Evolutionary conservation across 352 stramenopile species (phyloP).

Genomic region (Pythium biforme): DNA sequence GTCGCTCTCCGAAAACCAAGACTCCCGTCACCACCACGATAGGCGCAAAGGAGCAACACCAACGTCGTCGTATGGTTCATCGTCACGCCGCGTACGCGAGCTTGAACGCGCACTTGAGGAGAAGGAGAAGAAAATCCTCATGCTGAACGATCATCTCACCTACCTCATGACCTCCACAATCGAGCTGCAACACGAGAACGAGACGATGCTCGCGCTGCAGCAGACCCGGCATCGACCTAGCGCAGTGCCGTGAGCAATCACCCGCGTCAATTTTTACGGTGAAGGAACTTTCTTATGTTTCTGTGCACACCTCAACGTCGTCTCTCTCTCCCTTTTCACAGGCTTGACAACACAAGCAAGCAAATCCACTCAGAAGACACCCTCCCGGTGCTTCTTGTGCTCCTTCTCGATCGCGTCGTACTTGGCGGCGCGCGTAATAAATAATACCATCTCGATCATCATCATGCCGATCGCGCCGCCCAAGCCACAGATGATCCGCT

Average conservation of each 20-base stretch:
- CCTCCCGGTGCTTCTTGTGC: slow-evolving; percentile 21
- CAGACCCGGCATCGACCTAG: not conserved
- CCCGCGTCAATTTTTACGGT: not conserved
- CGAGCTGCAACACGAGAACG: slow-evolving; percentile 69
- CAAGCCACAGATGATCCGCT: slow-evolving; percentile 69
- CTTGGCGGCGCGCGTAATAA: slow-evolving; percentile 74
- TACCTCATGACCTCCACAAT: slow-evolving; percentile 80
- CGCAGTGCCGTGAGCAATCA: slow-evolving; percentile 2
- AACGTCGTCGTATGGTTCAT: slow-evolving; percentile 12
- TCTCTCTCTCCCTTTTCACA: not conserved
- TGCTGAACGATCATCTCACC: slow-evolving; percentile 85
- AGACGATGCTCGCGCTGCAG: slow-evolving; percentile 33
- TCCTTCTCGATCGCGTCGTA: slow-evolving; percentile 52
- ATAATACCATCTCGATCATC: slow-evolving; percentile 87
- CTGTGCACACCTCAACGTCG: not conserved
- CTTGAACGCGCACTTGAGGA: slow-evolving; percentile 46
- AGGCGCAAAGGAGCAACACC: slow-evolving; percentile 15
- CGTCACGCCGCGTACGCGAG: slow-evolving; percentile 49
- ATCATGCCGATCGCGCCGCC: slow-evolving; percentile 82
- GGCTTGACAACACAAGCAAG: not conserved
- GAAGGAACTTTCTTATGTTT: not conserved
- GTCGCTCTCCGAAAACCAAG: slow-evolving; percentile 27
- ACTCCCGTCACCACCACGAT: not conserved
- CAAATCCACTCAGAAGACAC: slow-evolving; percentile 15
- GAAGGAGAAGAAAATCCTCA: slow-evolving; percentile 80